phyloP scores from a whole-genome alignment of 495 filamentous ascomycete genomes.

The Hypoxylon subgilvum region DNA sequence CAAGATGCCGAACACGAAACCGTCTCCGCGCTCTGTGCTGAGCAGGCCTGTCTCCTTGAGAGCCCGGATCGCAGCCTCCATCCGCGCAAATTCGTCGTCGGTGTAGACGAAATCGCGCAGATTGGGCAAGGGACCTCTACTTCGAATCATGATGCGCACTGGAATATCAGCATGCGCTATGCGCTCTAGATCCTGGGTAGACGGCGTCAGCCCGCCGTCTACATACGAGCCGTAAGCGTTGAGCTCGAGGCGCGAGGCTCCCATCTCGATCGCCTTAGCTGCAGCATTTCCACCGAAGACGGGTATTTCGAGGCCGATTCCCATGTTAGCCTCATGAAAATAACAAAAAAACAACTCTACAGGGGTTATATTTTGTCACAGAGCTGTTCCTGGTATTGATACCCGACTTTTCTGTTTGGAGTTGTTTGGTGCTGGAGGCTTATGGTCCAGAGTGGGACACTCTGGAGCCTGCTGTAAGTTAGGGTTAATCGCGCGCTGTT shows the following conservation, averaged over 20 bases:
- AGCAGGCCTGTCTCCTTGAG: constrained; percentile 41
- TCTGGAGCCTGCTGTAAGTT: no score
- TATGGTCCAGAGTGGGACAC: no score
- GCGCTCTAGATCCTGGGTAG: constrained; percentile 23
- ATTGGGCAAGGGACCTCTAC: constrained; percentile 39
- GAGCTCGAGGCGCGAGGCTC: constrained; percentile 49
- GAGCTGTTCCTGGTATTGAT: not conserved
- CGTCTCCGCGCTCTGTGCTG: constrained; percentile 43
- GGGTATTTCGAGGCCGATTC: constrained; percentile 48
- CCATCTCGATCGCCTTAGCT: constrained; percentile 28
- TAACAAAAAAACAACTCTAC: no score
- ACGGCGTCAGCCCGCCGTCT: constrained; percentile 49
- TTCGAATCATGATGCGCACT: constrained; percentile 55
- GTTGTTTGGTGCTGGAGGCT: no score
- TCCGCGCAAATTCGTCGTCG: constrained; percentile 37
- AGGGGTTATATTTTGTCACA: no score
- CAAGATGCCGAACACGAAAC: constrained; percentile 55
- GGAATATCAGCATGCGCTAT: constrained; percentile 21
- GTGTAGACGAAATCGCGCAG: constrained; percentile 51
- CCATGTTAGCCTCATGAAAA: constrained; percentile 6
- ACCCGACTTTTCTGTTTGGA: no score
- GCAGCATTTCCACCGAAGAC: constrained; percentile 46
- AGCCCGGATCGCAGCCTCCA: constrained; percentile 37
- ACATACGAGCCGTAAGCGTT: constrained; percentile 50
- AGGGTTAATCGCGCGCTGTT: no score